Base-by-base conservation (phyloP, 2,329 filamentous ascomycete species). In the Pseudocercospora musae region DNA sequence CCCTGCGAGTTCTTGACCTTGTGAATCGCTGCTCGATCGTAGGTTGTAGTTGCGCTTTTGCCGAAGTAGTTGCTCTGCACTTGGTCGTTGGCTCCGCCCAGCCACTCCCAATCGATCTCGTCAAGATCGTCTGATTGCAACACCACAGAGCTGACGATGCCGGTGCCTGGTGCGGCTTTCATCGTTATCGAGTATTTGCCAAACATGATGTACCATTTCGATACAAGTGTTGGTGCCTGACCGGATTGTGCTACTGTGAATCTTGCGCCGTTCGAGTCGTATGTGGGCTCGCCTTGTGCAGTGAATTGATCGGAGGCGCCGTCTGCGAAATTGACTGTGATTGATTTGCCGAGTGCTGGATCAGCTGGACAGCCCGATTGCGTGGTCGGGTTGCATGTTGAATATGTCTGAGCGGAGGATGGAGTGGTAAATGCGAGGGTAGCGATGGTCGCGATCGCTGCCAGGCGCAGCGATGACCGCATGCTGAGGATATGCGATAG, bases 131-230 rank as follows among this genome's bases (percentile, higher is more conserved):
- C 94, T 13, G 93, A 97, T 78, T 96, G 89, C 67, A 99, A 81
- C 8, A 99, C 92, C 11, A 95, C 84, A 50, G 92, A 95, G 76
- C 91, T 96, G 68, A 99, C 93, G 71, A 99, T 97, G 63, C 95
- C 95, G 9, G 86, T 87, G 7, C 95, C 95, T 0, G 92, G 89
- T 9, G 95, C 92, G 25, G 91, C 87, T 78, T 94, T 93, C 81
- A 97, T 84, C 31, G 86, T 88, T 69, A 93, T 86, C 68, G 96
- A 90, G 73, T 97, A 90, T 66, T 89, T 90, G 69, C 95, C 95
- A 76, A 97, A 99, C 95, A 99, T 98, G 80, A 99, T 96, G 82
- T 97, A 98, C 85, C 96, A 98, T 72, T 95, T 86, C 64, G 92
- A 96, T 67, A 85, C 84, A 64, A 99, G 85, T 75, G 94, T 89